phyloP scores from a whole-genome alignment of 1,139 yeast genomes.

The Cylindricascospora bacillispora region DNA sequence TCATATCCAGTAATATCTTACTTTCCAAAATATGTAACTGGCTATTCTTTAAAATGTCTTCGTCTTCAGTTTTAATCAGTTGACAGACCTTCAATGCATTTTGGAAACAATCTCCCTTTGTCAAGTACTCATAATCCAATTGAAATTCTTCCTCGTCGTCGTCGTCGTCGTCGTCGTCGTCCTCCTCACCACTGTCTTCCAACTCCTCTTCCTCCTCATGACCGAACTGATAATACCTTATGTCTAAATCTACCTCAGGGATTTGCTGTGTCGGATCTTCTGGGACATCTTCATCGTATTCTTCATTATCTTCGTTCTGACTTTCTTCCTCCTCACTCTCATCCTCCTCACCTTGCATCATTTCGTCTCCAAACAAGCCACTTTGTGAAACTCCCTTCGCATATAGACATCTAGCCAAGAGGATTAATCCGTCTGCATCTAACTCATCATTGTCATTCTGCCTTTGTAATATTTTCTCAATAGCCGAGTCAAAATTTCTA shows the following conservation, averaged over 20 bases:
- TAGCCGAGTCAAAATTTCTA: too few relatives aligned
- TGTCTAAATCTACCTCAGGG: conserved; percentile 13
- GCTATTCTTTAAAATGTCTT: too few relatives aligned
- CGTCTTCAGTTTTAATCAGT: too few relatives aligned
- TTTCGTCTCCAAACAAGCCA: too few relatives aligned
- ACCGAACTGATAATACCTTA: conserved; percentile 43
- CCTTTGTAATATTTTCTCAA: too few relatives aligned
- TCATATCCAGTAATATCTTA: conserved; percentile 4
- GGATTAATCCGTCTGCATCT: too few relatives aligned
- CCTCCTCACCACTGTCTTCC: conserved; percentile 25
- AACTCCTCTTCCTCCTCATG: conserved; percentile 34
- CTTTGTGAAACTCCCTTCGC: too few relatives aligned
- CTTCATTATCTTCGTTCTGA: conserved; percentile 37
- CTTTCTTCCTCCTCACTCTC: conserved; percentile 9
- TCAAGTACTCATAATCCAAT: conserved; percentile 20
- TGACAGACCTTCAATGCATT: conserved; percentile 1
- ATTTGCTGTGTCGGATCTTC: conserved; percentile 12
- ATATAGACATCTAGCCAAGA: too few relatives aligned
- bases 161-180: conserved; percentile 25
- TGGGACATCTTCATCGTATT: conserved; percentile 9
- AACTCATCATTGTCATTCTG: too few relatives aligned
- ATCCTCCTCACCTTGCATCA: conserved; percentile 9
- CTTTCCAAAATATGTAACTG: conserved; percentile 7
- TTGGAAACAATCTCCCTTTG: conserved; percentile 9
- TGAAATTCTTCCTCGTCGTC: conserved; percentile 25